Conservation (phyloP, 179 eudicot genomes). For the Beta corolliflora region DNA sequence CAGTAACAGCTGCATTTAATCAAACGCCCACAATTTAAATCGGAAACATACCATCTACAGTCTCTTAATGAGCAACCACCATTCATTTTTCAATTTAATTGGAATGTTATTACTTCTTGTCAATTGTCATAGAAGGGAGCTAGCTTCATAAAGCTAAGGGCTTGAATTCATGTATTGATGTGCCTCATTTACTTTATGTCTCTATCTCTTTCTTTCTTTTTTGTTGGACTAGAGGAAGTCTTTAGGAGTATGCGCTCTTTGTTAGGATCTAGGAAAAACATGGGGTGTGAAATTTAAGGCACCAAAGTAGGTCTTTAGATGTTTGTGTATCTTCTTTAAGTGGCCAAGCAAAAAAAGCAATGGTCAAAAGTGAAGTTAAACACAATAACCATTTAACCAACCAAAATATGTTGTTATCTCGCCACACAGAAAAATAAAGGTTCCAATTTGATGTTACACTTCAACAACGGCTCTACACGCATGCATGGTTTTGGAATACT, state of each 20-base stretch:
- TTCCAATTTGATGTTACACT: background rate
- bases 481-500: background rate
- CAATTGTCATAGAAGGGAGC: background rate
- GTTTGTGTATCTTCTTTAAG: background rate
- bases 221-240: background rate
- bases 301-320: background rate
- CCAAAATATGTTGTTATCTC: background rate
- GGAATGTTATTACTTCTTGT: background rate
- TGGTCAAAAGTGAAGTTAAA: constrained; percentile 19
- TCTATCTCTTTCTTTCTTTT: background rate
- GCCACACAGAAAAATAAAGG: background rate
- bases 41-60: background rate
- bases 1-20: constrained; percentile 56
- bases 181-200: background rate
- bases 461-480: background rate
- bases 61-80: background rate
- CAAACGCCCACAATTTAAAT: background rate
- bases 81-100: background rate
- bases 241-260: background rate
- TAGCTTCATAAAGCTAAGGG: background rate
- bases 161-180: background rate
- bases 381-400: constrained; percentile 4
- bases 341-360: constrained; percentile 10
- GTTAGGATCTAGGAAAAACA: background rate
- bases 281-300: constrained; percentile 6